Base-by-base conservation (phyloP, 225 moss, liverwort and hornwort species). In the Physcomitrium patens region DNA sequence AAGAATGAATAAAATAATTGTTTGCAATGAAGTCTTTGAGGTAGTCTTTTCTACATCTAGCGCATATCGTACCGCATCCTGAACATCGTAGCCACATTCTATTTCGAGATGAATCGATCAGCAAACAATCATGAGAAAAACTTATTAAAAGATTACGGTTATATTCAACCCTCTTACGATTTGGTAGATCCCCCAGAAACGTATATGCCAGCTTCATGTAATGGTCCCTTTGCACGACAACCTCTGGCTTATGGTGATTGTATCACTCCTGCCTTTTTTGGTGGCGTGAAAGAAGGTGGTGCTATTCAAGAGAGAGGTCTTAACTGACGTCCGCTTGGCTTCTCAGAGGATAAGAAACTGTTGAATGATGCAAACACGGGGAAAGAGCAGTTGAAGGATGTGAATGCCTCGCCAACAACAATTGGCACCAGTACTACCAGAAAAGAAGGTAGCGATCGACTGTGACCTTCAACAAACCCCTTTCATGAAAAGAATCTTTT, bases 261-360 rank as follows among this genome's bases (percentile, higher is more conserved):
- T 4, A 3, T 37, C 31, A 37, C 5, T 37, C 4, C 31, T 37
- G 65, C 9, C 44, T 66, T 26, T 54, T 42, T 60, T 63, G 13
- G 26, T 72, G 49, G 63, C 66, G 27, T 26, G 49, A 7, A 19
- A 50, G 58, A 17, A 47, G 57, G 57, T 2, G 22, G 15, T 46
- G 8, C 4, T 37, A 37, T 37, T 37, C 31, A 37, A 2, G 31
- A 37, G 7, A 15, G 17, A 47, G 51, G 16, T 23, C 11, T 55
- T 41, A 7, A 37, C 31, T 61, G 15, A 60, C 47, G 22, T 13
- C 37, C 7, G 20, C 44, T 14, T 58, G 58, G 7, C 6, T 53
- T n/a, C 73, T 23, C 69, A 83, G 80, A 81, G 46, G 78, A 81
- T 72, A 78, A 49, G 60, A 75, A 72, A 49, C 66, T 73, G 54